These are phyloP conservation scores for Cystobasidium sp. DNA, from an alignment of 1,284 basidiomycete species.

Conservation along the genomic window DNA sequence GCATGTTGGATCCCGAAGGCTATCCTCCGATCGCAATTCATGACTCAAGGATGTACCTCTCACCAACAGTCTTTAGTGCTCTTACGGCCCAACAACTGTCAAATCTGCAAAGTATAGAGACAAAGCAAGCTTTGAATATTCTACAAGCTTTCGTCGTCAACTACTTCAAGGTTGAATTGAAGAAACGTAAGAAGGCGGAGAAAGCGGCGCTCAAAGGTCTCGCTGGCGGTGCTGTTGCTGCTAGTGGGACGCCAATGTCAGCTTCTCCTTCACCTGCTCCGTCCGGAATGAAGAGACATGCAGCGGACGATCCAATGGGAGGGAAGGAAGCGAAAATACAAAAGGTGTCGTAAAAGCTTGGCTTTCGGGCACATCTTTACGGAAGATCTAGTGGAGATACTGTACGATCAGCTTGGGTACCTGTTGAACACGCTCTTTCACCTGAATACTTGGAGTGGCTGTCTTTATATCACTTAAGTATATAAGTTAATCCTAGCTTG, in stretches of 20 bases:
- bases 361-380: background rate
- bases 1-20: constrained; percentile 49
- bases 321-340: constrained; percentile 22
- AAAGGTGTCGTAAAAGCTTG: constrained; percentile 19
- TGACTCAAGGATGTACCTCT: constrained; percentile 79
- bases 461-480: too few species aligned
- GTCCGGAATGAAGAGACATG: constrained; percentile 27
- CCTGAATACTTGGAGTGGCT: too few species aligned
- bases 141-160: constrained; percentile 82
- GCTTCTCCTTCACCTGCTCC: constrained; percentile 31
- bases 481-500: too few species aligned
- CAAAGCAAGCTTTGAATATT: constrained; percentile 78
- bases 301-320: constrained; percentile 3
- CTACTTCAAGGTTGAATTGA: constrained; percentile 77
- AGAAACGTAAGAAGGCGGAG: constrained; percentile 49
- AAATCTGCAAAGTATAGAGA: constrained; percentile 77
- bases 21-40: constrained; percentile 77
- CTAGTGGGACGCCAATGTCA: constrained; percentile 15
- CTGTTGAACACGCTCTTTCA: too few species aligned
- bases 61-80: constrained; percentile 80
- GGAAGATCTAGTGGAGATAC: background rate
- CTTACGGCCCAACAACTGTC: constrained; percentile 73
- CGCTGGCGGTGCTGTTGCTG: background rate
- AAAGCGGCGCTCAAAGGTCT: constrained; percentile 42
- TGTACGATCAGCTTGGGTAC: too few species aligned